phyloP scores from a whole-genome alignment of 495 filamentous ascomycete species.

The Penicillium coprophilum region DNA sequence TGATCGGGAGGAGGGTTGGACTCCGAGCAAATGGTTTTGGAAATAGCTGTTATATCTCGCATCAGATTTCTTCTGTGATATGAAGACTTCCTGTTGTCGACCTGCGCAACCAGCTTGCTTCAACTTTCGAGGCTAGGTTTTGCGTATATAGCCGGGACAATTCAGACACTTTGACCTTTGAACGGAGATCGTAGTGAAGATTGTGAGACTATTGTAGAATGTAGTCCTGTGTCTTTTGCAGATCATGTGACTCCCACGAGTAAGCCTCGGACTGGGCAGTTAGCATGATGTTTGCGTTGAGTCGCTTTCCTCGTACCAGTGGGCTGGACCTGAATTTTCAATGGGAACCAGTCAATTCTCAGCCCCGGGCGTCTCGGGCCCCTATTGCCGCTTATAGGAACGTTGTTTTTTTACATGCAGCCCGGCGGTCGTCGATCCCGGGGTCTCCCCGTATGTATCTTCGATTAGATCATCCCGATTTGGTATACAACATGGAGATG shows the following conservation, averaged over 20 bases:
- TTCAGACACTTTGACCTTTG: conserved; percentile 8
- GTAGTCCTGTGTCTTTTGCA: background rate
- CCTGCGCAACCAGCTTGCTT: background rate
- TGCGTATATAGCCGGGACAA: conserved; percentile 7
- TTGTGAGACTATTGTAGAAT: background rate
- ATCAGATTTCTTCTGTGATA: background rate
- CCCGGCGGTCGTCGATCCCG: too few relatives aligned
- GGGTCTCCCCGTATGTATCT: too few relatives aligned
- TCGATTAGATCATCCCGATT: too few relatives aligned
- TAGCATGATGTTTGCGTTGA: too few relatives aligned
- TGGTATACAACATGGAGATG: too few relatives aligned
- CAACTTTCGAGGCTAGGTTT: conserved; percentile 2
- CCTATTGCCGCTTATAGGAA: too few relatives aligned
- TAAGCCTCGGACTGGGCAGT: too few relatives aligned
- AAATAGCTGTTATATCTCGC: background rate
- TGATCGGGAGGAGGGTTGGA: background rate
- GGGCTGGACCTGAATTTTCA: too few relatives aligned
- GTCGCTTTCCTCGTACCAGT: too few relatives aligned
- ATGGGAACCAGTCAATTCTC: too few relatives aligned
- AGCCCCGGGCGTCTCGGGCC: too few relatives aligned
- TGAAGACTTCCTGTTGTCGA: background rate
- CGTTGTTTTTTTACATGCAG: too few relatives aligned
- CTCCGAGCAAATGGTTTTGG: background rate
- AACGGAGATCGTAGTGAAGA: background rate
- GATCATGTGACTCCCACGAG: background rate